A percentile compares a stretch with the other conserved stretches of the same genome.
These are phyloP conservation scores for Thoreauomyces humboldtii DNA, from an alignment of 192 early-diverging fungal genomes.

Conservation along the genomic window DNA sequence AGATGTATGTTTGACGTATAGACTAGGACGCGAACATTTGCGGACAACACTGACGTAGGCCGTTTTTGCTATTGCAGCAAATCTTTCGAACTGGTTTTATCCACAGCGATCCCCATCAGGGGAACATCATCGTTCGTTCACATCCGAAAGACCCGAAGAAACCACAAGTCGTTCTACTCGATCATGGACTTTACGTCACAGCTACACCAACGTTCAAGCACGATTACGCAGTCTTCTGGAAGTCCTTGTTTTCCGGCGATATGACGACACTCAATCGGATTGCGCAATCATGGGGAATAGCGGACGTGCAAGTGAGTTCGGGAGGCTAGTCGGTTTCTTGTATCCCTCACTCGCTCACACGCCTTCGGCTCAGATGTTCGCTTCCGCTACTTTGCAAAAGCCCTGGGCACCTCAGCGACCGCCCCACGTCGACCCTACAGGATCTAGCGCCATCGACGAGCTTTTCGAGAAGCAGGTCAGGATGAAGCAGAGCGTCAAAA, in stretches of 20 bases:
- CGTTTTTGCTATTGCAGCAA: no score
- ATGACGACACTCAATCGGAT: conserved; percentile 60
- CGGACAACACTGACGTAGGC: no score
- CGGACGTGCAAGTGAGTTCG: no score
- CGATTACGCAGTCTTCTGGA: conserved; percentile 86
- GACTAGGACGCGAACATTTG: no score
- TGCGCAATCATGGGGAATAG: conserved; percentile 70
- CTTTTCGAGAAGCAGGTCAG: conserved; percentile 73
- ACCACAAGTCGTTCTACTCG: conserved; percentile 74
- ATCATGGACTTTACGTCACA: conserved; percentile 90
- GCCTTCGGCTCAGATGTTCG: conserved; percentile 68
- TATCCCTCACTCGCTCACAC: conserved; percentile 22
- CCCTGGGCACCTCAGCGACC: conserved; percentile 59
- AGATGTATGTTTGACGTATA: conserved; percentile 31
- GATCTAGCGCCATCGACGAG: conserved; percentile 35
- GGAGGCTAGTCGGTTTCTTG: no score
- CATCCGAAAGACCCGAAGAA: conserved; percentile 47
- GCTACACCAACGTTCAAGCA: conserved; percentile 65
- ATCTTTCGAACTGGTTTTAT: conserved; percentile 86
- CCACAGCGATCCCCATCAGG: conserved; percentile 60
- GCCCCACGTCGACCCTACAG: conserved; percentile 42
- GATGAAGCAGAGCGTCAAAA: conserved; percentile 67
- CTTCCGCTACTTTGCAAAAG: conserved; percentile 64
- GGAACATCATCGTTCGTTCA: conserved; percentile 74
- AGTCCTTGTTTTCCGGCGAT: conserved; percentile 74